These are phyloP conservation scores for Exophiala calicioides DNA, from an alignment of 2,329 filamentous ascomycete species.

Conservation along the genomic window DNA sequence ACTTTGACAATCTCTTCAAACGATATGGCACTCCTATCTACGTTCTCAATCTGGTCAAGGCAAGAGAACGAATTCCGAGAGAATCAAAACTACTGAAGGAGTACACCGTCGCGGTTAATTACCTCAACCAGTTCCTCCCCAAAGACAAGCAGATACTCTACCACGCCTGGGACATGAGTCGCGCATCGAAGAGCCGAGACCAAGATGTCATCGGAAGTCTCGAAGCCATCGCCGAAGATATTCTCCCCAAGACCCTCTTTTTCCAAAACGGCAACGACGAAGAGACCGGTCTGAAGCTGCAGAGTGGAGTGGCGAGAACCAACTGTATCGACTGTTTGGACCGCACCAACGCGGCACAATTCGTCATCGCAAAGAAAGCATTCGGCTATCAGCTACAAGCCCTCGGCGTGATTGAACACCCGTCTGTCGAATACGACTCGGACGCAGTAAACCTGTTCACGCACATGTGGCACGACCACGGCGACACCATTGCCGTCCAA, in stretches of 20 bases:
- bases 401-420: conserved; percentile 78
- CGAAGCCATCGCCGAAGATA: conserved; percentile 84
- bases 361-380: conserved; percentile 93
- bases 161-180: conserved; percentile 97
- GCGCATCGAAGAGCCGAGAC: conserved; percentile 86
- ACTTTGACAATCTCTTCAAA: conserved; percentile 93
- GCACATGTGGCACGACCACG: conserved; percentile 97
- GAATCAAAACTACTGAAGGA: conserved; percentile 89
- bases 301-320: conserved; percentile 90
- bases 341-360: conserved; percentile 95
- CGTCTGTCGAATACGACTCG: conserved; percentile 85
- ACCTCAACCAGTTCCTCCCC: conserved; percentile 92
- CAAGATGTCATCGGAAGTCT: conserved; percentile 93
- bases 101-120: conserved; percentile 82
- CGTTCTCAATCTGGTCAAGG: conserved; percentile 86
- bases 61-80: conserved; percentile 80
- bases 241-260: conserved; percentile 83
- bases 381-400: conserved; percentile 90
- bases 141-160: conserved; percentile 83
- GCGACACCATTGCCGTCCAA: conserved; percentile 95
- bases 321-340: conserved; percentile 99
- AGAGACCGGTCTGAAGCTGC: conserved; percentile 66
- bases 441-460: conserved; percentile 96
- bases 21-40: conserved; percentile 92
- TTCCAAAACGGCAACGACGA: conserved; percentile 86